Evolutionary conservation across 179 eudicot genomes (phyloP), one percentile per base, ranked within the genome.

Genomic region (Heliamphora pulchella): DNA sequence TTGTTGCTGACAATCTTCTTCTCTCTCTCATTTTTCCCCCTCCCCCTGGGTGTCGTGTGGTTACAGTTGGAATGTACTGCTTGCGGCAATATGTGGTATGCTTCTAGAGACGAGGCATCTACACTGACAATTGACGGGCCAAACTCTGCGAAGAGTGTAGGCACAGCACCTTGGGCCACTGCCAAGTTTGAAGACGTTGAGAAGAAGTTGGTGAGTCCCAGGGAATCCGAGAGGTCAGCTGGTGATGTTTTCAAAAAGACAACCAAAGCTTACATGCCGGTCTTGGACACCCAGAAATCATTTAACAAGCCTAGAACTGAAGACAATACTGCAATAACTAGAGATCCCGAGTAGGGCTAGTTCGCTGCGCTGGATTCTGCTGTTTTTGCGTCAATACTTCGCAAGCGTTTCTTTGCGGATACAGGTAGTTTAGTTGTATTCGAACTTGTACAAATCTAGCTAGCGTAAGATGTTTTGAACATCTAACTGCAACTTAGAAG

Each of bases 121-220:
- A 81, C 87, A 75, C 78, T 92, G 80, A 91, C 97, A 18, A 90
- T 91, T 47, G 98, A 92, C 15, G 91, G 82, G 50, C 93, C 97
- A n/a, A 91, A 88, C 73, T 74, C 89, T 11, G 82, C 76, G 53
- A 88, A 64, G 74, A 88, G 80, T 10, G 96, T 91, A 2, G 94
- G 98, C 10, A 86, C 94, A 8, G 97, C 94, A 78, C 99, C 96
- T 15, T 89, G 77, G 89, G 99, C 98, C 5, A 96, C 99, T 15
- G 79, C 96, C 81, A 96, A 96, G 84, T 96, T 93, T 80, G 99
- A 92, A 81, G 88, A 84, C 18, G 85, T 92, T 15, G 94, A 94
- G 88, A 96, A 91, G 89, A 87, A 85, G 82, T 59, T 91, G 85
- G 80, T 85, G 54, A 93, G 94, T 50, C 97, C 97, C 8, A 90